These are phyloP conservation scores for Pseudonectria buxi DNA, from an alignment of 2,329 filamentous ascomycete genomes.

Conservation along the genomic window DNA sequence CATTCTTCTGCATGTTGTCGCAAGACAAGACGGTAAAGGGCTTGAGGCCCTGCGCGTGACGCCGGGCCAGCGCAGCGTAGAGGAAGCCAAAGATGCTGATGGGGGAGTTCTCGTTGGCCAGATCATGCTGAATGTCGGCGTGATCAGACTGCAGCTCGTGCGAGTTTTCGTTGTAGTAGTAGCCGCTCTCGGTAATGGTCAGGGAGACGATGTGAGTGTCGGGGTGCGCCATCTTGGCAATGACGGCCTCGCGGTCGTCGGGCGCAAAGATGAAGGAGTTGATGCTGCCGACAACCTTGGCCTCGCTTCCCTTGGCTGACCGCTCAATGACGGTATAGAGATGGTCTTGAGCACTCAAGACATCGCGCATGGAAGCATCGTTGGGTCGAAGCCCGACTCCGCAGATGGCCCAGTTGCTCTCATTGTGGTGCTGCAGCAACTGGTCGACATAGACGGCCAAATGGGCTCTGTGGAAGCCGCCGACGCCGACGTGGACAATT, in stretches of 20 bases:
- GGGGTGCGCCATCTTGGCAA: conserved; percentile 48
- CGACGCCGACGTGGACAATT: conserved; percentile 48
- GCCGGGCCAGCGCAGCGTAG: conserved; percentile 42
- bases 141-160: conserved; percentile 43
- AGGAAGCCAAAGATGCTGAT: conserved; percentile 46
- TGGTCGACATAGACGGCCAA: conserved; percentile 45
- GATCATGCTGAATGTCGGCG: conserved; percentile 43
- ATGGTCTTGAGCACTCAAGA: conserved; percentile 39
- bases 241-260: conserved; percentile 43
- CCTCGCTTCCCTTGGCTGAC: conserved; percentile 42
- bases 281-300: conserved; percentile 45
- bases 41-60: conserved; percentile 38
- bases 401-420: conserved; percentile 43
- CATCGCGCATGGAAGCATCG: conserved; percentile 45
- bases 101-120: conserved; percentile 36
- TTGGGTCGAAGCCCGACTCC: conserved; percentile 45
- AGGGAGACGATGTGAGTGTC: conserved; percentile 49
- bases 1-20: conserved; percentile 53
- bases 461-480: conserved; percentile 49
- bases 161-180: conserved; percentile 54
- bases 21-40: conserved; percentile 50
- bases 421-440: conserved; percentile 39
- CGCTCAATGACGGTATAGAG: conserved; percentile 50
- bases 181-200: conserved; percentile 50
- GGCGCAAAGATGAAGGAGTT: conserved; percentile 46